Evolutionary conservation across 1,284 basidiomycete species (phyloP), one percentile per base, ranked within the genome.

Genomic region (Chalciporus piperatoides): DNA sequence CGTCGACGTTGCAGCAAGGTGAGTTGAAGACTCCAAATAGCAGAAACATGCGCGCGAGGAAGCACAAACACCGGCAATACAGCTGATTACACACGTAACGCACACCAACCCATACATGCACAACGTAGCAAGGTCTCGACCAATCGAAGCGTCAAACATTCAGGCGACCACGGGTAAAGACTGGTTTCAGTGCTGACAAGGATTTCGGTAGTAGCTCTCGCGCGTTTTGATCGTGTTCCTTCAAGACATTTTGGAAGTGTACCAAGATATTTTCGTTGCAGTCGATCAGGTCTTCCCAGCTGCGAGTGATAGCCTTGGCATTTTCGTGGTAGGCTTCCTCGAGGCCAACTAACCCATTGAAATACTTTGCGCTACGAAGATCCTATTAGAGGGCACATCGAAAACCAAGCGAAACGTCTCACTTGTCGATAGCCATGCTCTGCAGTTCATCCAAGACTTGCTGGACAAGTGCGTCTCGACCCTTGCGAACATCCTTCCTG

Each of bases 271-370:
- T 56, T 27, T 60, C 58, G 40, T 69, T 71, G 35, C 63, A 57
- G 33, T 64, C 59, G 36, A 64, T 55, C 33, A 71, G 53, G 19
- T 69, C 68, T 46, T 76, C 73, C 57, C 68, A 69, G 12, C 56
- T 59, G 30, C 56, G 53, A 21, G 55, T 59, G 24, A 72, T 53
- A 33, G 61, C 53, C 30, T 64, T 62, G n/a, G 69, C 64, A 38
- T 65, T 59, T 28, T 61, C 65, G 30, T 72, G 67, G 50, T 77
- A 77, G 39, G 71, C 66, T 36, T 71, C 68, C 53, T 78, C 73
- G 17, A 78, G 63, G 30, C 61, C 62, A 25, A 77, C 64, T 8
- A 79, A 58, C 32, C 47, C 53, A 53, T 76, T 73, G 58, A 71
- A 73, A 51, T 73, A 69, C 23, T 52, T 59, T 40, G 71, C 65